Evolutionary conservation across 192 early-diverging fungal species (phyloP), one percentile per base, ranked within the genome.

Genomic region (Umbelopsis sp.): DNA sequence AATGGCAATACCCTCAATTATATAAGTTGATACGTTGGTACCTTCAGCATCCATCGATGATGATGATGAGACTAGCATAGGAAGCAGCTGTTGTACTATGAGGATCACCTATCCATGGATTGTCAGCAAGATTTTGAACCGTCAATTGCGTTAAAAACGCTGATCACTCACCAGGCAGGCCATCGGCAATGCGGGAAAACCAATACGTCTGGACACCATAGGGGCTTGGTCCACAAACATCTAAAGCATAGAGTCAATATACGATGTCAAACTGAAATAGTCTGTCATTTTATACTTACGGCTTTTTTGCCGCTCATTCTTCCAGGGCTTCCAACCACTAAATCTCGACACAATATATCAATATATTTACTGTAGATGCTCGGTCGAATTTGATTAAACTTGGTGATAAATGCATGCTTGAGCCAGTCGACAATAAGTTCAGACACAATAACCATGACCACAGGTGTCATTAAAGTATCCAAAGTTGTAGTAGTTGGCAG

Each of bases 351-450:
- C 36, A 99, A 78, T 49, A 96, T 89, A 70, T 96, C 95, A 4
- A 88, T 85, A 74, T 93, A 99, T 54, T 89, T 87, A 12, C 83
- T 87, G 81, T 99, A 99, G 1, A 98, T 89, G 31, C 89, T 87
- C 4, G 95, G 92, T 29, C 92, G 78, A 70, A 98, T 93, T 71
- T 92, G 91, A 79, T 99, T 99, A 79, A 98, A 97, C 73, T 98
- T 98, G 14, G 93, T 94, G 54, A 99, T 95, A 77, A 99, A 99
- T 0, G 98, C 94, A 79, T 99, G 98, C 80, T 99, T 99, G 66
- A 98, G 80, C 94, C 96, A 98, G 78, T 99, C 97, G 7, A 98
- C 95, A 21, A 97, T 71, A 11, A 97, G 81, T 77, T 98, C 98
- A 43, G 95, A 95, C 0, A 87, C 89, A 56, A 94, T 86, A 6